phyloP scores from a whole-genome alignment of 768 basidiomycete genomes.

The Hemileccinum rubropunctum region DNA sequence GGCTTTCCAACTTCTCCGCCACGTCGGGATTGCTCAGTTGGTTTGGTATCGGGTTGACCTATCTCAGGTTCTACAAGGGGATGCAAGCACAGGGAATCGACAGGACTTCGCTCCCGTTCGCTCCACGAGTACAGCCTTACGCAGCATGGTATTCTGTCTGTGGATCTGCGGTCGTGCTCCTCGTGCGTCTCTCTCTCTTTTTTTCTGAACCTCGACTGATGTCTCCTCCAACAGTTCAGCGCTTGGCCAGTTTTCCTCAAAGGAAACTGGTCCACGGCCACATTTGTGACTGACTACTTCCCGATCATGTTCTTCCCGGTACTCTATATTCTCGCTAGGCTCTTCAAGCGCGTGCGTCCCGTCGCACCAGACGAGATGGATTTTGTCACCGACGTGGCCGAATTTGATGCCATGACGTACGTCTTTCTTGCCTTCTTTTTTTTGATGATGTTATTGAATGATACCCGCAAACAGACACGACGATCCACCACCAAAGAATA shows the following conservation, averaged over 20 bases:
- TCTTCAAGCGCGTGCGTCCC: constrained; percentile 7
- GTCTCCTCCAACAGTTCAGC: constrained; percentile 29
- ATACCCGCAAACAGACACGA: constrained; percentile 19
- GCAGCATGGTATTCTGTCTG: constrained; percentile 37
- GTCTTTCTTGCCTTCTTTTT: not conserved
- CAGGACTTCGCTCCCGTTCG: constrained; percentile 46
- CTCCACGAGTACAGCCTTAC: constrained; percentile 39
- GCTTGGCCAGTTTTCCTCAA: constrained; percentile 41
- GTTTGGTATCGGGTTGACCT: constrained; percentile 45
- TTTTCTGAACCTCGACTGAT: not conserved
- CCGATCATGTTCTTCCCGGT: constrained; percentile 45
- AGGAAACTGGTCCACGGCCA: constrained; percentile 36
- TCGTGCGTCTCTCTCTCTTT: constrained; percentile 28
- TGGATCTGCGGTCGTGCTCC: constrained; percentile 27
- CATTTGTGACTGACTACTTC: constrained; percentile 43
- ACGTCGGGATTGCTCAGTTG: constrained; percentile 44
- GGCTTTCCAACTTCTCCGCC: constrained; percentile 37
- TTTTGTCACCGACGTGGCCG: constrained; percentile 21
- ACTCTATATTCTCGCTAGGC: constrained; percentile 36
- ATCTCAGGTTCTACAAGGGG: constrained; percentile 47
- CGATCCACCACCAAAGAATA: constrained; percentile 27
- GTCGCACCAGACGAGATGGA: constrained; percentile 23
- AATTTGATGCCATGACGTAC: constrained; percentile 30
- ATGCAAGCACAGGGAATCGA: constrained; percentile 47
- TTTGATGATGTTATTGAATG: not conserved